phyloP scores from a whole-genome alignment of 2,329 filamentous ascomycete species.

The Penicillium oxalicum region DNA sequence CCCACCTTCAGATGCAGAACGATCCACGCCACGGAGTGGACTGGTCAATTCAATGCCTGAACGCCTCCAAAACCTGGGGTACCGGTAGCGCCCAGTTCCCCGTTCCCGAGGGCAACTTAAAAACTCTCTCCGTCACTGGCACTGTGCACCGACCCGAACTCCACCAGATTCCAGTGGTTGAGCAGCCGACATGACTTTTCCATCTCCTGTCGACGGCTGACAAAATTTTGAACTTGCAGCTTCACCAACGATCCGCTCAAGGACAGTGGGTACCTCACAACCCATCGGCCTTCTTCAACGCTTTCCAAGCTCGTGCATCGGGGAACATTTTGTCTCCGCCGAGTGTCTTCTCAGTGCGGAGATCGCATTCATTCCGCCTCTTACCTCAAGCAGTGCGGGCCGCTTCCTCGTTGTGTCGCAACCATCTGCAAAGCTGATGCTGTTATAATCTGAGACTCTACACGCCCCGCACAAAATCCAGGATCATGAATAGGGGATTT shows the following conservation, averaged over 20 bases:
- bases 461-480: slow-evolving; percentile 9
- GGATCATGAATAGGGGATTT: slow-evolving; percentile 28
- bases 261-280: too few relatives aligned
- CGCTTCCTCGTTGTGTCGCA: slow-evolving; percentile 8
- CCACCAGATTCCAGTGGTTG: slow-evolving; percentile 18
- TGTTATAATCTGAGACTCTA: slow-evolving; percentile 1
- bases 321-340: slow-evolving; percentile 13
- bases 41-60: not conserved
- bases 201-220: slow-evolving; percentile 5
- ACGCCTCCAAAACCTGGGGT: slow-evolving; percentile 10
- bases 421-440: slow-evolving; percentile 8
- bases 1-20: too few relatives aligned
- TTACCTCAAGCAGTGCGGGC: slow-evolving; percentile 12
- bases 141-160: slow-evolving; percentile 9
- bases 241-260: too few relatives aligned
- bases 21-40: too few relatives aligned
- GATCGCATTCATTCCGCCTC: slow-evolving; percentile 8
- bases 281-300: not conserved
- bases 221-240: not conserved
- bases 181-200: slow-evolving; percentile 3
- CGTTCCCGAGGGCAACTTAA: slow-evolving; percentile 23
- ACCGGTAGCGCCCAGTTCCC: slow-evolving; percentile 12
- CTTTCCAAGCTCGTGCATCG: slow-evolving; percentile 4
- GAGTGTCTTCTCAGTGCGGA: slow-evolving; percentile 14
- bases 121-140: slow-evolving; percentile 5